Evolutionary conservation across 228 moss, liverwort and hornwort genomes (phyloP).

Genomic region (Sphagnum fallax): DNA sequence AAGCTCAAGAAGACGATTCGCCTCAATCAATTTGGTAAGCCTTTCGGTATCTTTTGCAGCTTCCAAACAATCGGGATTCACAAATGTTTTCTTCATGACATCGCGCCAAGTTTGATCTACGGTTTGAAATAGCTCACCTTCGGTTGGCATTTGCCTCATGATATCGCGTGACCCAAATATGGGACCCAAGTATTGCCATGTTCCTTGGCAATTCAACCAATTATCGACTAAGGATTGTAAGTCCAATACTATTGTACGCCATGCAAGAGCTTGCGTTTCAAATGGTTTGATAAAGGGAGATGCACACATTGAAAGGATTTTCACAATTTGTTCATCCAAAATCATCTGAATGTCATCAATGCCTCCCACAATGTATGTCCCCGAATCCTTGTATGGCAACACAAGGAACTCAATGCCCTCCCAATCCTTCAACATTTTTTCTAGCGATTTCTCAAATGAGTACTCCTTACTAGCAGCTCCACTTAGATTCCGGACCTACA

Average conservation of each 20-base stretch:
- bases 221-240: conserved; percentile 77
- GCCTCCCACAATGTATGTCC: conserved; percentile 81
- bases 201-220: conserved; percentile 84
- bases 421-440: conserved; percentile 91
- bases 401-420: conserved; percentile 76
- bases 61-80: conserved; percentile 59
- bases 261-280: conserved; percentile 63
- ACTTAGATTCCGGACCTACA: conserved; percentile 61
- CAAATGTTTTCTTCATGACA: conserved; percentile 83
- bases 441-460: conserved; percentile 79
- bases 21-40: conserved; percentile 54
- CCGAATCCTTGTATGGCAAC: conserved; percentile 76
- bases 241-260: conserved; percentile 67
- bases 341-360: conserved; percentile 90
- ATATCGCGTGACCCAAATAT: conserved; percentile 92
- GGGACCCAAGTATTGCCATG: conserved; percentile 96
- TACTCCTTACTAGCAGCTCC: conserved; percentile 85
- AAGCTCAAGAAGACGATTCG: conserved; percentile 76
- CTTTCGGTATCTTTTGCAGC: conserved; percentile 59
- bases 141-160: conserved; percentile 90
- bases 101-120: conserved; percentile 95
- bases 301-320: conserved; percentile 86
- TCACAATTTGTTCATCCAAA: conserved; percentile 84
- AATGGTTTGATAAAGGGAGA: conserved; percentile 88
- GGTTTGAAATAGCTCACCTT: conserved; percentile 85